phyloP scores from a whole-genome alignment of 140 eudicot genomes.

The Flaveria floridana region DNA sequence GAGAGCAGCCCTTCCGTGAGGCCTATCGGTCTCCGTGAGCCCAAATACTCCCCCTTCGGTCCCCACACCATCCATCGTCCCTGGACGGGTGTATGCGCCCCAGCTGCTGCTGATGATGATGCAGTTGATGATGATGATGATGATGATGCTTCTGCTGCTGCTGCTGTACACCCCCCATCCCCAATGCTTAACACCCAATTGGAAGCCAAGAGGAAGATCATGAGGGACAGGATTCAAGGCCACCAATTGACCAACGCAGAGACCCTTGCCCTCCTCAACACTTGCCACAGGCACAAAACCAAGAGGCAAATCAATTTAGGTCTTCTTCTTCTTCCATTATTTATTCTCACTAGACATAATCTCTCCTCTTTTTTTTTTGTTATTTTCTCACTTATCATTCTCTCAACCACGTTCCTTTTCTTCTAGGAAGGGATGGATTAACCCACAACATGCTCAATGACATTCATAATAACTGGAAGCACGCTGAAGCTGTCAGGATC shows the following conservation, averaged over 20 bases:
- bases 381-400: no score
- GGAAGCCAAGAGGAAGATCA: conserved; percentile 45
- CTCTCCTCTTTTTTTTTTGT: no score
- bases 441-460: conserved; percentile 93
- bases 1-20: conserved; percentile 53
- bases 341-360: no score
- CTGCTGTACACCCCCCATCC: no score
- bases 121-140: no score
- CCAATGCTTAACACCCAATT: conserved; percentile 6
- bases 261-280: conserved; percentile 53
- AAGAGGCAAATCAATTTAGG: conserved; percentile 85
- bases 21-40: conserved; percentile 91
- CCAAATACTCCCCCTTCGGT: conserved; percentile 90
- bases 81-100: conserved; percentile 97
- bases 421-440: conserved; percentile 71
- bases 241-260: conserved; percentile 58
- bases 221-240: conserved; percentile 62
- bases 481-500: conserved; percentile 80
- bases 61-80: conserved; percentile 64
- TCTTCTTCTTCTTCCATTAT: not conserved
- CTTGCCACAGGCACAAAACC: conserved; percentile 50
- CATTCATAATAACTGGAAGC: conserved; percentile 91
- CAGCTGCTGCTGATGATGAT: conserved; percentile 25
- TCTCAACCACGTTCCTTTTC: no score
- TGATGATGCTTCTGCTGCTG: no score